Percentiles rank a stretch among this genome's conserved stretches.
Evolutionary conservation across 2,329 filamentous ascomycete species (phyloP).

Genomic region (Pezicula carpinea): DNA sequence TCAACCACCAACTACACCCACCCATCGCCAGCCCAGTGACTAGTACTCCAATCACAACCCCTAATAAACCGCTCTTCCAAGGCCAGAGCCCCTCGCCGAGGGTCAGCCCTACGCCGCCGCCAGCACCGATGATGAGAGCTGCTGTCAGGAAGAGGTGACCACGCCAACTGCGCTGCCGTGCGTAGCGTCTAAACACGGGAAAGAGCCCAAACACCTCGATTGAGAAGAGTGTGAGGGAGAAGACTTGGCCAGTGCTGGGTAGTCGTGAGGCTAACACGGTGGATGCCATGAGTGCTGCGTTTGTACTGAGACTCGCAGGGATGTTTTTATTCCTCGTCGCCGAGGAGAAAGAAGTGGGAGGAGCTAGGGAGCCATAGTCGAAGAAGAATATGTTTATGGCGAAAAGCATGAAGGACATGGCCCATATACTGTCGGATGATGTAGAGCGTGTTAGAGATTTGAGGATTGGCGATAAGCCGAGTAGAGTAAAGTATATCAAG

Average conservation of each 20-base stretch:
- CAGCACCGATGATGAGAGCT: constrained; percentile 72
- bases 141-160: constrained; percentile 76
- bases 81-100: constrained; percentile 50
- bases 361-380: constrained; percentile 67
- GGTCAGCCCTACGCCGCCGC: constrained; percentile 68
- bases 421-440: constrained; percentile 93
- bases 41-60: constrained; percentile 71
- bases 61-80: constrained; percentile 41
- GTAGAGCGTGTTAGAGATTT: constrained; percentile 95
- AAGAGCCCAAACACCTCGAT: constrained; percentile 98
- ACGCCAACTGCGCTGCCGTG: constrained; percentile 74
- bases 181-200: constrained; percentile 90
- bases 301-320: constrained; percentile 73
- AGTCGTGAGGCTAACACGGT: constrained; percentile 89
- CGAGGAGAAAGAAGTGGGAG: constrained; percentile 49
- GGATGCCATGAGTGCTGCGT: constrained; percentile 92
- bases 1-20: constrained; percentile 96
- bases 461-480: constrained; percentile 89
- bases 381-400: constrained; percentile 97
- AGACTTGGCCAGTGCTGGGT: constrained; percentile 87
- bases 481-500: constrained; percentile 86
- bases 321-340: constrained; percentile 23
- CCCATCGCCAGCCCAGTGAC: constrained; percentile 78
- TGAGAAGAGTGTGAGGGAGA: constrained; percentile 89
- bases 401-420: constrained; percentile 88